Percentiles rank a stretch among this genome's conserved stretches.
Conservation (phyloP, 176 grass and related monocot genomes). For the Sorghum bicolor region DNA sequence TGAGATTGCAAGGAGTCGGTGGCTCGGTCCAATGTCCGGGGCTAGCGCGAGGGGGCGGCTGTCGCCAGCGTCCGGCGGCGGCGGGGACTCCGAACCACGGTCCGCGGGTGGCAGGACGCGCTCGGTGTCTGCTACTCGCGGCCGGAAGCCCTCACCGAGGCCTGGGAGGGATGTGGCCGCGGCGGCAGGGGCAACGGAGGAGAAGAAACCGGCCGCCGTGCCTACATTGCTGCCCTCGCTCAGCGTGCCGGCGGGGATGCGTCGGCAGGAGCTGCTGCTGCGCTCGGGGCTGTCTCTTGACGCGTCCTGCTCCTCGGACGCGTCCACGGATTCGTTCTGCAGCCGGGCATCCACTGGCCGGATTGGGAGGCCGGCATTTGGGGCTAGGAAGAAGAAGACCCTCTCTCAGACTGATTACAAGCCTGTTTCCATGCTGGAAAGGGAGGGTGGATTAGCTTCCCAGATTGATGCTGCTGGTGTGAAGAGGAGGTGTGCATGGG, state of each 20-base stretch:
- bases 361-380: constrained; percentile 58
- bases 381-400: constrained; percentile 47
- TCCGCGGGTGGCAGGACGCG: constrained; percentile 37
- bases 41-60: constrained; percentile 37
- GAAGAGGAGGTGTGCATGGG: constrained; percentile 86
- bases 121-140: constrained; percentile 50
- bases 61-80: constrained; percentile 32
- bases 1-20: background rate
- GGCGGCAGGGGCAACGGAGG: background rate
- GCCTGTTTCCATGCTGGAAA: constrained; percentile 47
- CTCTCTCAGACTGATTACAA: constrained; percentile 41
- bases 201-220: constrained; percentile 32
- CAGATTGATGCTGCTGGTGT: constrained; percentile 33
- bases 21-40: constrained; percentile 37
- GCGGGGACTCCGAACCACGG: constrained; percentile 42
- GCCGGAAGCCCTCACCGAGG: constrained; percentile 52
- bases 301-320: constrained; percentile 90
- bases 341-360: constrained; percentile 89
- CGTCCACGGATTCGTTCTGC: constrained; percentile 89
- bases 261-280: constrained; percentile 78
- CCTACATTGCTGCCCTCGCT: constrained; percentile 53
- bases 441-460: constrained; percentile 34
- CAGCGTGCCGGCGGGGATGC: constrained; percentile 40
- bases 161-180: constrained; percentile 26
- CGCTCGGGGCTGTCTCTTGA: constrained; percentile 78